Conservation (phyloP, 441 rosid species). For the Euphorbia neoarborescens region DNA sequence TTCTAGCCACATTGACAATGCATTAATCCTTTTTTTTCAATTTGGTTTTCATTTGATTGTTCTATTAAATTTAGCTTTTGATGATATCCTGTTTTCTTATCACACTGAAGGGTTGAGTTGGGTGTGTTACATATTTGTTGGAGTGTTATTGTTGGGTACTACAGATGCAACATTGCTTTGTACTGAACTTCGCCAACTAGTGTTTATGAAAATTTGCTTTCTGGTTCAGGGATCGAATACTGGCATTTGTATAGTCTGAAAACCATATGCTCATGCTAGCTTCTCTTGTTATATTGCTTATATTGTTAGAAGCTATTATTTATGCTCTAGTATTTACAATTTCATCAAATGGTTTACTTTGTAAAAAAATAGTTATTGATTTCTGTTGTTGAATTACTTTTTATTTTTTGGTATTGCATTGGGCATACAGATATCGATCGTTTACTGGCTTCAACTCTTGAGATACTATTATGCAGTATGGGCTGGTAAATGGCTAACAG, state of each 20-base stretch:
- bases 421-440: conserved; percentile 34
- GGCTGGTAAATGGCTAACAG: conserved; percentile 29
- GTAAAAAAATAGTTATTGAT: neutral
- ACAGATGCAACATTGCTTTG: neutral
- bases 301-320: conserved; percentile 45
- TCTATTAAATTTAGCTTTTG: no score
- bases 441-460: conserved; percentile 26
- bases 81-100: no score
- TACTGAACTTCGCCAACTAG: neutral
- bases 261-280: conserved; percentile 37
- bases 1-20: no score
- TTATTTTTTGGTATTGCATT: conserved; percentile 2
- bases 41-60: no score
- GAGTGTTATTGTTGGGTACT: neutral
- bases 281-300: conserved; percentile 43
- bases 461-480: conserved; percentile 25
- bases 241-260: conserved; percentile 39
- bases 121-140: neutral
- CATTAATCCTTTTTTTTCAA: no score
- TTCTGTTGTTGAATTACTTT: neutral
- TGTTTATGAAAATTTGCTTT: conserved; percentile 3
- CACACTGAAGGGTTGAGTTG: neutral
- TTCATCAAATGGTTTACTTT: neutral
- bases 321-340: neutral
- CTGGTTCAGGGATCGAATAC: conserved; percentile 41